These are phyloP conservation scores for Neocatenulostroma microsporum DNA, from an alignment of 2,329 filamentous ascomycete species.

Conservation along the genomic window DNA sequence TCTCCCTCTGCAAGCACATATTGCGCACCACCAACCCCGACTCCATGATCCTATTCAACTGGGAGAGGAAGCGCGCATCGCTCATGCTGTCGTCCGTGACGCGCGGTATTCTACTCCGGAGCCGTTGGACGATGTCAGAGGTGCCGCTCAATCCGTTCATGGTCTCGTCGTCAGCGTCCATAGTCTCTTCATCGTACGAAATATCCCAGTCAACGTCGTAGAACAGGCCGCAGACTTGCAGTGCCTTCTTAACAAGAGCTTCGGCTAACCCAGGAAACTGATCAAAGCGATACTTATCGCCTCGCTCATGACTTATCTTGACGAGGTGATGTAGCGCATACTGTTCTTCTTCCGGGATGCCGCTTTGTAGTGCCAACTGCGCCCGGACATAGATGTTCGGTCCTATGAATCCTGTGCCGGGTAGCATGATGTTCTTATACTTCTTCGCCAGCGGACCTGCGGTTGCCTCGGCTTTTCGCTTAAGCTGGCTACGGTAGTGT, in stretches of 20 bases:
- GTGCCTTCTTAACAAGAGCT: slow-evolving; percentile 73
- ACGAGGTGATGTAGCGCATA: slow-evolving; percentile 90
- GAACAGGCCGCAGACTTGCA: slow-evolving; percentile 70
- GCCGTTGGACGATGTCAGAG: slow-evolving; percentile 62
- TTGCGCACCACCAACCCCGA: slow-evolving; percentile 84
- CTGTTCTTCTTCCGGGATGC: slow-evolving; percentile 72
- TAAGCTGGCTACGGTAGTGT: slow-evolving; percentile 54
- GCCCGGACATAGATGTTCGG: slow-evolving; percentile 90
- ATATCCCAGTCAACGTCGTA: slow-evolving; percentile 77
- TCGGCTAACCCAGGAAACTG: slow-evolving; percentile 84
- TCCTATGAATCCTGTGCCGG: slow-evolving; percentile 57
- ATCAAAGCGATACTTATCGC: slow-evolving; percentile 93
- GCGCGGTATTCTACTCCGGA: slow-evolving; percentile 51
- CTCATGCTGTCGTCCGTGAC: slow-evolving; percentile 62
- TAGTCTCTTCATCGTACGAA: slow-evolving; percentile 54
- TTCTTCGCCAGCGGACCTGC: slow-evolving; percentile 38
- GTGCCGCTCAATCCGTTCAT: slow-evolving; percentile 62
- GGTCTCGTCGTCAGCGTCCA: slow-evolving; percentile 46
- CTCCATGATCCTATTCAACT: slow-evolving; percentile 71
- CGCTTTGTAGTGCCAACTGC: slow-evolving; percentile 72
- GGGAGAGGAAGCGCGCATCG: slow-evolving; percentile 60
- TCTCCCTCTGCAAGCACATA: slow-evolving; percentile 89
- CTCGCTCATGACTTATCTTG: slow-evolving; percentile 88
- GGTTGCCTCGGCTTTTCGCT: slow-evolving; percentile 37
- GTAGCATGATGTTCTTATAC: slow-evolving; percentile 49